phyloP scores from a whole-genome alignment of 768 basidiomycete species.

The Gyrodon lividus region DNA sequence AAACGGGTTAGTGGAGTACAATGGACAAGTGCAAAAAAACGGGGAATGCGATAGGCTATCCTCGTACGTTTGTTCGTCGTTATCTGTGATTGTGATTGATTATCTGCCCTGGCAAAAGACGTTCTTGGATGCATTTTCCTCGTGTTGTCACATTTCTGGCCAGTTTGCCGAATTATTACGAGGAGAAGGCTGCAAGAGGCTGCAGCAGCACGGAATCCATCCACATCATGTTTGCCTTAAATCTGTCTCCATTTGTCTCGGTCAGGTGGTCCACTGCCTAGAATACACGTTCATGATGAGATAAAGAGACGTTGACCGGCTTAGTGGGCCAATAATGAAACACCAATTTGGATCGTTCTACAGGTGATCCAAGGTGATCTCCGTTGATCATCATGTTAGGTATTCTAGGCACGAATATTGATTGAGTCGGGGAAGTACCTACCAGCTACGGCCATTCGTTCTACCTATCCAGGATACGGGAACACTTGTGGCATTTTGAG shows the following conservation, averaged over 20 bases:
- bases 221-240: not conserved
- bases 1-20: not conserved
- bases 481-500: not conserved
- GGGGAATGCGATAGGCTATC: constrained; percentile 1
- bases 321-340: not conserved
- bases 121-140: not conserved
- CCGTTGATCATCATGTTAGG: not conserved
- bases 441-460: not conserved
- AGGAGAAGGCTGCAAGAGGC: not conserved
- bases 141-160: not conserved
- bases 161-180: not conserved
- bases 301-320: not conserved
- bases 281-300: not conserved
- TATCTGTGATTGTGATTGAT: constrained; percentile 6
- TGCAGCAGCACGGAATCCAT: not conserved
- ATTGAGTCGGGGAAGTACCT: not conserved
- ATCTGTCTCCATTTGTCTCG: not conserved
- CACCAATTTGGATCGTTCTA: not conserved
- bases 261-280: not conserved
- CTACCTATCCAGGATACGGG: not conserved
- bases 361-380: not conserved
- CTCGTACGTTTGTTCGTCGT: not conserved
- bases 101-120: not conserved
- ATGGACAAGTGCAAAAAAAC: not conserved
- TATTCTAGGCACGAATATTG: not conserved